Evolutionary conservation across 2,329 filamentous ascomycete species (phyloP).

Genomic region (Colletotrichum viniferum): DNA sequence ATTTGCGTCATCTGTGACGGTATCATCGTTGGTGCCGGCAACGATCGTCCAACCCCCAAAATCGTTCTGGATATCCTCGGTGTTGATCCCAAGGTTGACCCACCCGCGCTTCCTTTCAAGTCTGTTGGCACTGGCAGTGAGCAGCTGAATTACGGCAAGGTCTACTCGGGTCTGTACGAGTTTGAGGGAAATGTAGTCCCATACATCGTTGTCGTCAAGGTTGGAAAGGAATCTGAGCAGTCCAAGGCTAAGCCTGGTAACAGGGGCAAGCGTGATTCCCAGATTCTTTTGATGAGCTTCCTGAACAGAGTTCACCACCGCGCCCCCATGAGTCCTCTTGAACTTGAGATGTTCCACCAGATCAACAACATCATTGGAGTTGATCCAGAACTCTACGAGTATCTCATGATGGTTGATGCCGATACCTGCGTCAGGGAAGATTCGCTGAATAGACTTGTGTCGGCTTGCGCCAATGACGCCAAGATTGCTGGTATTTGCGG

Average conservation of each 20-base stretch:
- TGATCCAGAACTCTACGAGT: conserved; percentile 96
- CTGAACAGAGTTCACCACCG: conserved; percentile 97
- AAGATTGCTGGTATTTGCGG: conserved; percentile 98
- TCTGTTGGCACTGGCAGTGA: conserved; percentile 87
- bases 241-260: conserved; percentile 92
- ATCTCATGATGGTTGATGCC: conserved; percentile 95
- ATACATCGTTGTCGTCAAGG: conserved; percentile 94
- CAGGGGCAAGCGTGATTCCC: conserved; percentile 97
- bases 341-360: conserved; percentile 98
- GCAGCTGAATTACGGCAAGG: conserved; percentile 97
- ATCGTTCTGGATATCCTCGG: conserved; percentile 97
- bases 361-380: conserved; percentile 99
- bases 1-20: conserved; percentile 97
- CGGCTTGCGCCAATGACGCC: conserved; percentile 89
- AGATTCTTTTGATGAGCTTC: conserved; percentile 95
- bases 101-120: conserved; percentile 91
- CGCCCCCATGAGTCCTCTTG: conserved; percentile 90
- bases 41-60: conserved; percentile 95
- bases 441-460: conserved; percentile 88
- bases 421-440: conserved; percentile 95
- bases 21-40: conserved; percentile 94
- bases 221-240: conserved; percentile 96
- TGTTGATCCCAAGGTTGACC: conserved; percentile 95
- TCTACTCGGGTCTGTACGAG: conserved; percentile 97
- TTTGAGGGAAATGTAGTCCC: conserved; percentile 97